These are phyloP conservation scores for Cardamine chenopodiifolia DNA, from an alignment of 345 rosid species.

Conservation along the genomic window DNA sequence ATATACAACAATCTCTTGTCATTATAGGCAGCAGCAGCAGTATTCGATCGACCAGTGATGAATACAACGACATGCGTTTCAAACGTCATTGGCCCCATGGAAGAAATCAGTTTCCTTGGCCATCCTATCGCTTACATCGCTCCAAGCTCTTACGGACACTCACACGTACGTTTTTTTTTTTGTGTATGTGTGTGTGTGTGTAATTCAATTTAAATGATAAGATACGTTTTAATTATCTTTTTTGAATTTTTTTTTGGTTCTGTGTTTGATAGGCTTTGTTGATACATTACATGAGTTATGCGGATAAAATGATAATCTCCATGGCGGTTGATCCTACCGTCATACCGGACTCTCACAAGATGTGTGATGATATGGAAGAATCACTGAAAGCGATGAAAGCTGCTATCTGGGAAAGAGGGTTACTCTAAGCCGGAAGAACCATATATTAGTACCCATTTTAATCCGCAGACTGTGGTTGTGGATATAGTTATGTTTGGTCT, in stretches of 20 bases:
- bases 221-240: slow-evolving; percentile 29
- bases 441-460: not conserved
- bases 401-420: slow-evolving; percentile 24
- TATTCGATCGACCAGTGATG: slow-evolving; percentile 42
- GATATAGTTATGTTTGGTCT: not conserved
- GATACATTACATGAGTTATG: slow-evolving; percentile 67
- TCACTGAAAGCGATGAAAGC: slow-evolving; percentile 53
- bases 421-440: not conserved
- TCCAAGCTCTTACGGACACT: slow-evolving; percentile 60
- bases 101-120: slow-evolving; percentile 61
- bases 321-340: slow-evolving; percentile 61
- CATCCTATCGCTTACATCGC: slow-evolving; percentile 64
- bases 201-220: not conserved
- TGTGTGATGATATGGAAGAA: slow-evolving; percentile 59
- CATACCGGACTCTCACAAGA: slow-evolving; percentile 61
- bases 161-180: slow-evolving; percentile 35
- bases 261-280: slow-evolving; percentile 59
- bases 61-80: slow-evolving; percentile 58
- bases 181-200: no score
- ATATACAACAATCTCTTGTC: not conserved
- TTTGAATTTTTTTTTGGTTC: not conserved
- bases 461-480: not conserved
- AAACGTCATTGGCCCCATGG: slow-evolving; percentile 58
- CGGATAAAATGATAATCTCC: slow-evolving; percentile 56
- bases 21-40: slow-evolving; percentile 43